Evolutionary conservation across 2,329 filamentous ascomycete genomes (phyloP).

Genomic region (Pseudogymnoascus sp.): DNA sequence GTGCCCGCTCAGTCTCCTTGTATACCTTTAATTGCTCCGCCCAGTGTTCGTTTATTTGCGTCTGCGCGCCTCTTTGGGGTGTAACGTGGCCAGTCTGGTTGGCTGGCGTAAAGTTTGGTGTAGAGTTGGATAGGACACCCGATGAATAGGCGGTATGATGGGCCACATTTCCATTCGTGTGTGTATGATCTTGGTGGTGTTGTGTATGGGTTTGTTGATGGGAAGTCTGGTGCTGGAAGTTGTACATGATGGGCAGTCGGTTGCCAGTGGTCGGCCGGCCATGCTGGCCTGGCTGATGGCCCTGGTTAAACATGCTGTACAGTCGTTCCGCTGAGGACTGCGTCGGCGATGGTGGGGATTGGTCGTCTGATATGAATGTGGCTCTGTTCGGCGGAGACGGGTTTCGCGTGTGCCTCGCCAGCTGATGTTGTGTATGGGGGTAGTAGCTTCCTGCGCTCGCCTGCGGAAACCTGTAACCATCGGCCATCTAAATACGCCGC

Average conservation of each 20-base stretch:
- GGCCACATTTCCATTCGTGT: constrained; percentile 46
- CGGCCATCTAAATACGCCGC: constrained; percentile 53
- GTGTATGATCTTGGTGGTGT: constrained; percentile 53
- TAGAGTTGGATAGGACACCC: constrained; percentile 57
- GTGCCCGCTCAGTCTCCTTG: constrained; percentile 67
- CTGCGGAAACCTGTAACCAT: constrained; percentile 59
- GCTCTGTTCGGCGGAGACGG: constrained; percentile 34
- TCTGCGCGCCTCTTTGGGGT: constrained; percentile 40
- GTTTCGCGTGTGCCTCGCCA: constrained; percentile 40
- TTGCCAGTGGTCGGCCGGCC: constrained; percentile 49
- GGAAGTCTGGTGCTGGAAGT: constrained; percentile 53
- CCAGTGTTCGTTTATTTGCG: constrained; percentile 65
- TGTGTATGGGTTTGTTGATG: constrained; percentile 49
- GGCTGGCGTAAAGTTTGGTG: constrained; percentile 46
- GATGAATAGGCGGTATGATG: constrained; percentile 57
- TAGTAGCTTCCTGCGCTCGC: constrained; percentile 53
- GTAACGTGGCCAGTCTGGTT: constrained; percentile 50
- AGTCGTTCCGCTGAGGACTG: constrained; percentile 29
- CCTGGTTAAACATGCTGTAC: constrained; percentile 64
- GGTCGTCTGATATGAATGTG: constrained; percentile 5
- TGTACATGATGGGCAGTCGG: constrained; percentile 58
- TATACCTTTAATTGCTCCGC: constrained; percentile 76
- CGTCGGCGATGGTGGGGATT: constrained; percentile 45
- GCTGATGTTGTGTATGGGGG: constrained; percentile 33
- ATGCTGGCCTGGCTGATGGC: constrained; percentile 63